Base-by-base conservation (phyloP, 2,329 filamentous ascomycete genomes). In the Lojkania enalia region DNA sequence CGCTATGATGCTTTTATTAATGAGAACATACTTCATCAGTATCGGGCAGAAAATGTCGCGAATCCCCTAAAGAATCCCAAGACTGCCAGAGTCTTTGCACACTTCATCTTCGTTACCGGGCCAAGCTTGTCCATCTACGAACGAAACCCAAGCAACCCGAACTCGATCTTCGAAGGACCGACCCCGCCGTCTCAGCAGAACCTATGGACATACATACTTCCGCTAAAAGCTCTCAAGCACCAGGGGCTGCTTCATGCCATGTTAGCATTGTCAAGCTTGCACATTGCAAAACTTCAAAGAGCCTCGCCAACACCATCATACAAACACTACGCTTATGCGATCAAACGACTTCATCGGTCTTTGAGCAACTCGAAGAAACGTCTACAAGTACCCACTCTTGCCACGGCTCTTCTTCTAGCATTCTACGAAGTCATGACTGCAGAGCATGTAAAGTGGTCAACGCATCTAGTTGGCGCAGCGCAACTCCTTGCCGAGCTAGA, bases 381-480 rank as follows among this genome's bases (percentile, higher is more conserved):
- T 41, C 83, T 85, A 6, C 84, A 90, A 44, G 81, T 89, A 6
- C 84, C 88, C 1, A 96, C 90, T 0, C 74, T 97, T n/a, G 92
- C 91, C 5, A 90, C 91, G 2, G 90, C 89, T 0, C 75, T 96
- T 25, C 74, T 97, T 5, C 78, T 99, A 5, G 89, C 85, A 0
- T 97, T 90, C 66, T 97, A 95, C 61, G 94, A 97, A 67, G 88
- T 96, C 14, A 94, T 92, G 85, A 87, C 87, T 25, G 92, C 90
- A 16, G 92, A 99, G 55, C 92, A 97, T 60, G 84, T 87, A 43
- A 96, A 96, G 67, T 99, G 94, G 94, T 94, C 88, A 61, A 92
- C 88, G 50, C 94, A 97, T 70, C 76, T 97, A 27, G 83, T 88
- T 36, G 94, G 94, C 11, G 88, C 90, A 7, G 84, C 86, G 30